phyloP scores from a whole-genome alignment of 169 alveolate genomes.

The Plasmodium inui region DNA sequence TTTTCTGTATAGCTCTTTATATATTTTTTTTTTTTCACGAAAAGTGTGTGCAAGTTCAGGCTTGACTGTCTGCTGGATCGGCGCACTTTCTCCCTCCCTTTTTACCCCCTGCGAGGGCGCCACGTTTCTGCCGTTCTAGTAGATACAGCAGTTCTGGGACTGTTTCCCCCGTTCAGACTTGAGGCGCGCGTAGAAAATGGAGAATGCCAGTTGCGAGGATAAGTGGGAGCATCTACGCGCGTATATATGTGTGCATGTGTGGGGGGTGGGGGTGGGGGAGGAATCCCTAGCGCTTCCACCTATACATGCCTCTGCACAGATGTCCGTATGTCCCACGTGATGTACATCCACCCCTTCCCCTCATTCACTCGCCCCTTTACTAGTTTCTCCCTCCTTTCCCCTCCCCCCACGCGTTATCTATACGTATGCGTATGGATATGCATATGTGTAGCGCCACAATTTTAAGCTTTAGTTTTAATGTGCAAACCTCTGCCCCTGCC shows the following conservation, averaged over 20 bases:
- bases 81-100: not conserved
- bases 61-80: not conserved
- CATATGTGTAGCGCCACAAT: slow-evolving; percentile 21
- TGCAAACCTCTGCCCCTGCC: slow-evolving; percentile 6
- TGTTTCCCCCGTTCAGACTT: not conserved
- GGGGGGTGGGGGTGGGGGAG: not conserved
- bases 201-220: not conserved
- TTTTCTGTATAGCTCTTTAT: not conserved
- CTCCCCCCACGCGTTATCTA: not conserved
- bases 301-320: not conserved
- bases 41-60: not conserved
- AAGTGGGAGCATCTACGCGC: not conserved
- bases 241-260: not conserved
- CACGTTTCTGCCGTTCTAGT: not conserved
- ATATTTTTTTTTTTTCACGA: not conserved
- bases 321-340: not conserved
- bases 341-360: not conserved
- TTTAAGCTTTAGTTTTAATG: slow-evolving; percentile 74
- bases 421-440: not conserved
- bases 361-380: not conserved
- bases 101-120: not conserved
- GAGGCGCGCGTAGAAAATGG: not conserved
- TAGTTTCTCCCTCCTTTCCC: not conserved
- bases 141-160: not conserved
- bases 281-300: not conserved